Percentiles rank a stretch among this genome's conserved stretches.
These are phyloP conservation scores for Pythium dissimile DNA, from an alignment of 352 stramenopile species.

Conservation along the genomic window DNA sequence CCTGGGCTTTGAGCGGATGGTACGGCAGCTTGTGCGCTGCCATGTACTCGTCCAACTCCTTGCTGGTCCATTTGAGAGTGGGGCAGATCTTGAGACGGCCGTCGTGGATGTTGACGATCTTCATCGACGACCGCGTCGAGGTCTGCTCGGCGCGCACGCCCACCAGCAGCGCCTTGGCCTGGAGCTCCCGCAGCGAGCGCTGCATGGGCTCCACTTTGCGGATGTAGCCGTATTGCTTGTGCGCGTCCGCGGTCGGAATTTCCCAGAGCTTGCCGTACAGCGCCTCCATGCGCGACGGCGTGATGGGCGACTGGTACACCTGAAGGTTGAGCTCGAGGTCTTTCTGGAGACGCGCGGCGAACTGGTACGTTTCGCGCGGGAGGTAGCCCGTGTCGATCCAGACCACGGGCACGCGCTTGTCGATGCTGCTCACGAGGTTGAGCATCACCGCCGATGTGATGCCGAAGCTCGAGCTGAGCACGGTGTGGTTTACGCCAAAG, in stretches of 20 bases:
- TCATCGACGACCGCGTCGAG: constrained; percentile 59
- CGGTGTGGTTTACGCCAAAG: constrained; percentile 52
- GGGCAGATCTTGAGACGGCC: constrained; percentile 83
- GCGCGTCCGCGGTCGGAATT: constrained; percentile 58
- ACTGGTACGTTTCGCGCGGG: constrained; percentile 81
- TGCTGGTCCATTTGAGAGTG: constrained; percentile 79
- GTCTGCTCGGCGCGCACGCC: constrained; percentile 82
- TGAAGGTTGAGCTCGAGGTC: constrained; percentile 64
- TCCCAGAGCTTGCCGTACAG: constrained; percentile 85
- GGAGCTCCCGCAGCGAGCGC: constrained; percentile 54
- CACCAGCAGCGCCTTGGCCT: constrained; percentile 62
- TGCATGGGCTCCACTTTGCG: constrained; percentile 89
- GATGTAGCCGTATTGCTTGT: constrained; percentile 77
- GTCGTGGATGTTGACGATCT: constrained; percentile 76
- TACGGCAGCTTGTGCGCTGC: constrained; percentile 57
- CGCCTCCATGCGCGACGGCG: constrained; percentile 79
- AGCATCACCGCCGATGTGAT: constrained; percentile 87
- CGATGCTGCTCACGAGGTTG: constrained; percentile 57
- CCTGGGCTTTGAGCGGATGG: constrained; percentile 80
- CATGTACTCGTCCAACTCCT: constrained; percentile 79
- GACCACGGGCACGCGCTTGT: constrained; percentile 59
- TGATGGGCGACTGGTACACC: constrained; percentile 75
- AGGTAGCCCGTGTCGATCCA: constrained; percentile 87
- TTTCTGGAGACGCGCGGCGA: constrained; percentile 60
- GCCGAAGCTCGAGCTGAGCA: constrained; percentile 84